Conservation (phyloP, 2,329 filamentous ascomycete species). For the Cladophialophora immunda region DNA sequence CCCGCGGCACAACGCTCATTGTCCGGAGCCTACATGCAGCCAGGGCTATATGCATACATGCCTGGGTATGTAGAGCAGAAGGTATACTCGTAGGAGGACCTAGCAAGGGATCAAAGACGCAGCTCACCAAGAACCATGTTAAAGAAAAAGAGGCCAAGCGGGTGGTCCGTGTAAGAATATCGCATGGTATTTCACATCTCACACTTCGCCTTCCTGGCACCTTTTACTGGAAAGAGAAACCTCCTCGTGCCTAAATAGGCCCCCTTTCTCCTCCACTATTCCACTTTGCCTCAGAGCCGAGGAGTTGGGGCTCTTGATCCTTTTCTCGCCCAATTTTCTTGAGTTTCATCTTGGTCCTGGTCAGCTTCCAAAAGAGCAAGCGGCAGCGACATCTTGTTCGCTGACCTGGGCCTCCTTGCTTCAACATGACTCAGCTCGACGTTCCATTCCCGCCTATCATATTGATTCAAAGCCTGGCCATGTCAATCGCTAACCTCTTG, state of each 20-base stretch:
- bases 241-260: not conserved
- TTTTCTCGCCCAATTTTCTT: not conserved
- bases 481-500: not conserved
- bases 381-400: not conserved
- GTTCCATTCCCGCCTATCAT: not conserved
- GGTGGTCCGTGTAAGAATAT: not conserved
- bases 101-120: not conserved
- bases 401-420: not conserved
- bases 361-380: not conserved
- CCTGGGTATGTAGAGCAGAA: not conserved
- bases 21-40: not conserved
- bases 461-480: not conserved
- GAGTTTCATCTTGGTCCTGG: not conserved
- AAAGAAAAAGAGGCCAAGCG: not conserved
- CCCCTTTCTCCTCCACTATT: not conserved
- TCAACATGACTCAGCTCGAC: slow-evolving; percentile 2
- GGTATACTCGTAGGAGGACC: not conserved
- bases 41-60: not conserved
- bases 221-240: not conserved
- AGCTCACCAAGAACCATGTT: not conserved
- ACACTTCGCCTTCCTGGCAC: not conserved
- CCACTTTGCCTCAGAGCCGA: not conserved
- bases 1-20: not conserved
- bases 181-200: not conserved
- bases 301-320: not conserved